Base-by-base conservation (phyloP, 805 yeast species). In the Metschnikowia santaceciliae region DNA sequence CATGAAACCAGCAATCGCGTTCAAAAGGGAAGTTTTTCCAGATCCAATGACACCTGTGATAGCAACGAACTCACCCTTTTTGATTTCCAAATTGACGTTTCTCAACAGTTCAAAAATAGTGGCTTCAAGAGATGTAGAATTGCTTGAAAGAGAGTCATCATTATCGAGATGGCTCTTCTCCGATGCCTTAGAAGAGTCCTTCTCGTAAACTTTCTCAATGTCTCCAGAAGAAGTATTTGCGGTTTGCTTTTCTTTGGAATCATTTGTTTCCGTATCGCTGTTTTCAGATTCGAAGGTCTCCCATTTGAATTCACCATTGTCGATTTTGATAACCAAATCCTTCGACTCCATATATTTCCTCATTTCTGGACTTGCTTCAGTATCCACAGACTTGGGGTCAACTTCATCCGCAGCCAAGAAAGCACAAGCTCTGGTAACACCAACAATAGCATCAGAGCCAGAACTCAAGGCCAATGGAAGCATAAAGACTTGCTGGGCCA, bases 1-100 rank as follows among this genome's bases (percentile, higher is more conserved):
- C 89, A 89, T 87, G 37, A 80, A 76, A 0, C 96, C 96, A 7
- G 87, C 74, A 47, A 89, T 68, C 0, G 95, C 90, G 57, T 74
- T 76, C 45, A 89, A 70, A 23, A 90, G 69, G 0, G 94, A 86
- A 0, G 91, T 74, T 63, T 89, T 89, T 51, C 96, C 96, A 3
- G 89, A 76, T 2, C 96, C 96, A 60, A 89, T 86, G 1, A 84
- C 68, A 14, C 96, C 96, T 0, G 92, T 86, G 23, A 88, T 76
- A 52, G 86, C 85, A 6, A 89, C 70, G 47, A 90, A 80, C 61
- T 88, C 96, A 20, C 88, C 87, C 50, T 78, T 79, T 40, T 72
- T 66, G 42, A 89, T 71, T 1, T 67, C 62, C 19, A 89, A 65
- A 55, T 82, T 73, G 52, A 89, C 65, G 60, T 84, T 57, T 40